Evolutionary conservation across 2,329 filamentous ascomycete genomes (phyloP).

Genomic region (Claviceps maximensis): DNA sequence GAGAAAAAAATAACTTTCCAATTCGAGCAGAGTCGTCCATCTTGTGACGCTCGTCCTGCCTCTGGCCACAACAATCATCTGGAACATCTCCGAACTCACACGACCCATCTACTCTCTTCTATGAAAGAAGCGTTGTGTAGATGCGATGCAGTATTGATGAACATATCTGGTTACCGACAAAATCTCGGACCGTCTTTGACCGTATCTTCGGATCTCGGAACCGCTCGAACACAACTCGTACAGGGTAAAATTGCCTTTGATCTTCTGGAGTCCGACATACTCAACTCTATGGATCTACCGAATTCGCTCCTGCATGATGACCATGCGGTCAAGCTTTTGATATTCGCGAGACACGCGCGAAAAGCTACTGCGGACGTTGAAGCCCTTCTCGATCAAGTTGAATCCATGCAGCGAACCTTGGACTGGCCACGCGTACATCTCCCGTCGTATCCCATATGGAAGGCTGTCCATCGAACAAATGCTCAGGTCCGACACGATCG

Average conservation of each 20-base stretch:
- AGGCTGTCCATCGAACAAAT: conserved; percentile 40
- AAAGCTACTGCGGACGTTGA: conserved; percentile 36
- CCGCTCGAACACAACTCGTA: conserved; percentile 26
- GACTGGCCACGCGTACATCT: conserved; percentile 29
- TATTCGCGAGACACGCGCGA: conserved; percentile 41
- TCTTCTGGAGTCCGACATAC: conserved; percentile 30
- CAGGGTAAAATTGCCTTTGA: conserved; percentile 33
- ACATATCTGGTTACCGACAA: conserved; percentile 35
- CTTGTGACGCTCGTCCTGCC: not conserved
- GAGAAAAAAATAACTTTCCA: not conserved
- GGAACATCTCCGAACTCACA: conserved; percentile 29
- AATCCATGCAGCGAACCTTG: conserved; percentile 30
- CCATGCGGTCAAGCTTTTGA: conserved; percentile 38
- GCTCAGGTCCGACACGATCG: conserved; percentile 45
- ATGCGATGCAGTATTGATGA: conserved; percentile 41
- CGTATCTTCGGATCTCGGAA: conserved; percentile 28
- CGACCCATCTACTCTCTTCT: conserved; percentile 29
- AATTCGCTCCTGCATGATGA: conserved; percentile 30
- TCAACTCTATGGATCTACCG: conserved; percentile 30
- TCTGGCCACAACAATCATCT: not conserved
- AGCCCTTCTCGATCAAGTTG: conserved; percentile 31
- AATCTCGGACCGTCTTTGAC: conserved; percentile 30
- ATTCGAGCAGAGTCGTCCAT: not conserved
- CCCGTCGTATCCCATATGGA: conserved; percentile 40
- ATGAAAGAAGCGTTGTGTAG: conserved; percentile 31